Evolutionary conservation across 2,329 filamentous ascomycete species (phyloP).

Genomic region (Colletotrichum chlorophyti): DNA sequence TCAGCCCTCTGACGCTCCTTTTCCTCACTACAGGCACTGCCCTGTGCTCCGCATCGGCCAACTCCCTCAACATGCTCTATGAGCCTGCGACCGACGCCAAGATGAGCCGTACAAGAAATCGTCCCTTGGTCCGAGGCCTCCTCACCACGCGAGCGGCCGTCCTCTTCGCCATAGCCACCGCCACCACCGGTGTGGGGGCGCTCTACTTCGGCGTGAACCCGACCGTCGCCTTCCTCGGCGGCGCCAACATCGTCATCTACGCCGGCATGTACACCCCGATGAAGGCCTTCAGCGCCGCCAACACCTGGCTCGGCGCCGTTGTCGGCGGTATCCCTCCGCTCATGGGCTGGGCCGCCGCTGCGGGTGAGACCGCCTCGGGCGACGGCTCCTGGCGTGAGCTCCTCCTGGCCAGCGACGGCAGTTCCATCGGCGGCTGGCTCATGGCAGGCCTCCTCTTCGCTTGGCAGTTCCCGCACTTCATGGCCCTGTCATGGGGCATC

Average conservation of each 20-base stretch:
- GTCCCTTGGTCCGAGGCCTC: conserved; percentile 84
- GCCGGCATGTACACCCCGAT: conserved; percentile 92
- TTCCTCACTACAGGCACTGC: conserved; percentile 92
- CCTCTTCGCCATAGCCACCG: conserved; percentile 80
- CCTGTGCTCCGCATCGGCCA: conserved; percentile 88
- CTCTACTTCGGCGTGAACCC: conserved; percentile 93
- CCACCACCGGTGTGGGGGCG: conserved; percentile 70
- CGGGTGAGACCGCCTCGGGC: conserved; percentile 81
- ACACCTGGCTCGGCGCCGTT: conserved; percentile 94
- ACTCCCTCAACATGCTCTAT: conserved; percentile 96
- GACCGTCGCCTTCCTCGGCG: conserved; percentile 86
- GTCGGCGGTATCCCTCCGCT: conserved; percentile 93
- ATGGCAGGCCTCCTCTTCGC: conserved; percentile 84
- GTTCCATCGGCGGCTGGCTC: conserved; percentile 82
- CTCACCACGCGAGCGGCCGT: conserved; percentile 75
- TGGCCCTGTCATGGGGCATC: conserved; percentile 88
- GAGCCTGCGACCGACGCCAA: conserved; percentile 88
- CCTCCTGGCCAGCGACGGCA: conserved; percentile 69
- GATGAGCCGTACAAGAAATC: conserved; percentile 92
- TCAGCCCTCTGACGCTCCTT: conserved; percentile 88
- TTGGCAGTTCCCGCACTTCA: conserved; percentile 99
- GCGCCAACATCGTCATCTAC: conserved; percentile 86
- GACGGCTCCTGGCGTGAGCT: conserved; percentile 81
- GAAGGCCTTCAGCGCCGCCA: conserved; percentile 84
- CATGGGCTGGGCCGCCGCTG: conserved; percentile 98